Conservation (phyloP, 331 rosid genomes). For the Malus hybrid region DNA sequence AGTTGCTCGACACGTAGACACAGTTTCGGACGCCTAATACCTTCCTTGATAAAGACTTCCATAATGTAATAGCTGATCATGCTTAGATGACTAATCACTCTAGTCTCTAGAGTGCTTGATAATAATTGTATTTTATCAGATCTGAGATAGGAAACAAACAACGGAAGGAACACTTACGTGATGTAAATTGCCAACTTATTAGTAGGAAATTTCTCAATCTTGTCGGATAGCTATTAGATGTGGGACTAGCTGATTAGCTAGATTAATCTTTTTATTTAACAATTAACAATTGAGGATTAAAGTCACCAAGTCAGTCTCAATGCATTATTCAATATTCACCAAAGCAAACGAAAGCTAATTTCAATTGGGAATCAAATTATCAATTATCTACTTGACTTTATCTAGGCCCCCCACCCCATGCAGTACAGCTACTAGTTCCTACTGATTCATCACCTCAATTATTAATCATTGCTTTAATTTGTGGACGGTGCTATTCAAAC, state of each 20-base stretch:
- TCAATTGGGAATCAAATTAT: neutral
- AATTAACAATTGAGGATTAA: neutral
- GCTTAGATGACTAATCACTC: constrained; percentile 10
- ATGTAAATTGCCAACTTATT: constrained; percentile 3
- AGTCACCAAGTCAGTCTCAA: neutral
- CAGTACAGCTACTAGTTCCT: neutral
- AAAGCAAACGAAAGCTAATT: constrained; percentile 7
- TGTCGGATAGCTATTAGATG: neutral
- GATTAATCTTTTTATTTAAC: neutral
- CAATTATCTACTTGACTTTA: neutral
- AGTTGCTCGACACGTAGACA: too few relatives aligned
- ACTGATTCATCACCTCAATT: constrained; percentile 5
- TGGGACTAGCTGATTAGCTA: constrained; percentile 18
- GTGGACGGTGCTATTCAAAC: too few relatives aligned
- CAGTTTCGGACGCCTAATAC: too few relatives aligned
- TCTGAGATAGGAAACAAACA: neutral
- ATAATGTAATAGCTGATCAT: constrained; percentile 2
- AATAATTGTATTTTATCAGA: constrained; percentile 11
- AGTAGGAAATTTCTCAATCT: constrained; percentile 12
- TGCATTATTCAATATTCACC: constrained; percentile 12
- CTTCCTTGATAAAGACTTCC: constrained; percentile 21
- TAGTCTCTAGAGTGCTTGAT: neutral
- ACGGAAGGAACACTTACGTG: neutral
- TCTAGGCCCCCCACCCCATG: constrained; percentile 13
- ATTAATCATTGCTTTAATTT: constrained; percentile 20